phyloP scores from a whole-genome alignment of 2,329 filamentous ascomycete genomes.

The Zasmidium citrigriseum region DNA sequence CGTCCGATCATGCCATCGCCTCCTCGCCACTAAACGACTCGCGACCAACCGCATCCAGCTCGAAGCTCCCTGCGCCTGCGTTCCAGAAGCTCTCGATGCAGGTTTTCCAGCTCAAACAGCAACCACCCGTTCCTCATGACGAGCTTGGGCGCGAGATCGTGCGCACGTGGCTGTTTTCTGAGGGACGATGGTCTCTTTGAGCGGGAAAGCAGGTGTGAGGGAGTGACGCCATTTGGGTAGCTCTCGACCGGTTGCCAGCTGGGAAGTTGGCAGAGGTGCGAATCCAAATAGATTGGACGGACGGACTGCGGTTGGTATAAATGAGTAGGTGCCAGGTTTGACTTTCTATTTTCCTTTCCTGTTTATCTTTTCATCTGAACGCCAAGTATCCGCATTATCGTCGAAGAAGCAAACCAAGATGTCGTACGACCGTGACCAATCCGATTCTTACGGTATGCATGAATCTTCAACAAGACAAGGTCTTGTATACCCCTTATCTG shows the following conservation, averaged over 20 bases:
- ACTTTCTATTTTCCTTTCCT: background rate
- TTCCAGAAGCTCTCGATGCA: background rate
- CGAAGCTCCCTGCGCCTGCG: background rate
- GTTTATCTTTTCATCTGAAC: background rate
- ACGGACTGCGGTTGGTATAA: background rate
- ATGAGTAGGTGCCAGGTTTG: background rate
- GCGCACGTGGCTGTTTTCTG: background rate
- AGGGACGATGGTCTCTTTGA: background rate
- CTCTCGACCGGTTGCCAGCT: background rate
- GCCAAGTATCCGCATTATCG: background rate
- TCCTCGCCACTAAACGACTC: background rate
- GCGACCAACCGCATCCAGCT: background rate
- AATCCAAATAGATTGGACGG: background rate
- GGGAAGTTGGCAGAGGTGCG: background rate
- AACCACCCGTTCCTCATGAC: background rate
- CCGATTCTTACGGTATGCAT: no score
- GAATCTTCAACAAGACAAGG: no score
- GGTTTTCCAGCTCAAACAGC: background rate
- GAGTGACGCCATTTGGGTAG: background rate
- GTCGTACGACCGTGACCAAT: slow-evolving; percentile 1
- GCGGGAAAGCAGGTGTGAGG: background rate
- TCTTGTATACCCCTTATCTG: no score
- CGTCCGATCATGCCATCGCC: background rate
- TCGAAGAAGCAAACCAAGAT: background rate
- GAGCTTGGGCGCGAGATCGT: background rate